Evolutionary conservation across 2,329 filamentous ascomycete species (phyloP).

Genomic region (Aureobasidium zeae): DNA sequence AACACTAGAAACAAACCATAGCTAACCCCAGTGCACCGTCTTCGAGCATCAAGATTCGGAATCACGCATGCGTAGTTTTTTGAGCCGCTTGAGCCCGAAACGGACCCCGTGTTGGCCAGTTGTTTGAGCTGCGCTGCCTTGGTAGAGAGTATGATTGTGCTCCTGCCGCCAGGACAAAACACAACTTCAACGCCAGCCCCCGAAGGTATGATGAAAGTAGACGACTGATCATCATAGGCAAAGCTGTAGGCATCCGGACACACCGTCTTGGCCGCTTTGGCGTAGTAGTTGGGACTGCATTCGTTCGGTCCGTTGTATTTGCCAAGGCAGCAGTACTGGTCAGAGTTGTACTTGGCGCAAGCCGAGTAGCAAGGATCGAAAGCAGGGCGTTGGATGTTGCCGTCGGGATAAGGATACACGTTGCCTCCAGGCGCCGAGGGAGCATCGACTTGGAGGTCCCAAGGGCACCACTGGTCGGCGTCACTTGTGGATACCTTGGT

Average conservation of each 20-base stretch:
- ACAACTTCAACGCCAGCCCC: conserved; percentile 71
- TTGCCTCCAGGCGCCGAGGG: conserved; percentile 64
- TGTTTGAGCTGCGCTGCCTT: conserved; percentile 29
- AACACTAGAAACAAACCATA: no score
- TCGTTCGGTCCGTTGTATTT: conserved; percentile 52
- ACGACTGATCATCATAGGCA: conserved; percentile 50
- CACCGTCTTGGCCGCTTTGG: conserved; percentile 58
- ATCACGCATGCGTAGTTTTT: conserved; percentile 13
- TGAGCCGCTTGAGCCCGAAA: conserved; percentile 20
- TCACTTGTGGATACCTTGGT: conserved; percentile 45
- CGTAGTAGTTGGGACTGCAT: conserved; percentile 61
- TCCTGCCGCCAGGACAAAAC: conserved; percentile 58
- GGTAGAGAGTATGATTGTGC: conserved; percentile 39
- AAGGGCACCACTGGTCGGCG: conserved; percentile 67
- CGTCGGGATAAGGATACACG: conserved; percentile 72
- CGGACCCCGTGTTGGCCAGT: conserved; percentile 16
- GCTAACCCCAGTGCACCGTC: not conserved
- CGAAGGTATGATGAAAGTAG: conserved; percentile 48
- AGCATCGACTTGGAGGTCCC: conserved; percentile 60
- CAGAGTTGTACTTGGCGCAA: conserved; percentile 58
- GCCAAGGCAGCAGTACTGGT: conserved; percentile 68
- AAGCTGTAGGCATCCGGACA: conserved; percentile 82
- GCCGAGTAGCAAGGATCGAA: conserved; percentile 74
- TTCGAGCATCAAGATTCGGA: conserved; percentile 20
- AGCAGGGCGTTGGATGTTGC: conserved; percentile 56